Base-by-base conservation (phyloP, 2,329 filamentous ascomycete species). In the Trichoderma guizhouense region DNA sequence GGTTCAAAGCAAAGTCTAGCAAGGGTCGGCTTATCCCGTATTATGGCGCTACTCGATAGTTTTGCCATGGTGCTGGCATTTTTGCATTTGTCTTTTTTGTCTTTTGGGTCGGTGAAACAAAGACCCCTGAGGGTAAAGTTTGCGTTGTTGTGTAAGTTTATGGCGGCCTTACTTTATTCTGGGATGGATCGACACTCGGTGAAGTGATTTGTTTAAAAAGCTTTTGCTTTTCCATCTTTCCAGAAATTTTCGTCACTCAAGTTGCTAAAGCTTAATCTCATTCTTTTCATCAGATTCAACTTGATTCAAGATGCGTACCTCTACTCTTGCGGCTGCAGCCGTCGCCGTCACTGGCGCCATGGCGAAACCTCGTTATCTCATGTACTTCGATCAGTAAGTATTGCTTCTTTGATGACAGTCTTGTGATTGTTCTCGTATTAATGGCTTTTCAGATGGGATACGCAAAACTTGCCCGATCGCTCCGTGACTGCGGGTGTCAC, bases 381-480 rank as follows among this genome's bases (percentile, higher is more conserved):
- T 86, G 79, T 86, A 86, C 74, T 83, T 83, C 75, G 85, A 86
- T 74, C 73, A 86, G 83, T 86, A 76, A 75, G 83, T 76, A 12
- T 7, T 34, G 14, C 9, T 14, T 28, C 7, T 14, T 11, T 26
- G 2, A 5, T 47, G 26, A 18, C 5, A 2, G 4, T 51, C 3
- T 8, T n/a, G 34, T 14, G 14, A 18, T n/a, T 15, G 5, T 9
- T 39, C 9, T 24, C 18, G 15, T 58, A 30, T 28, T 58, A 18
- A 28, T 14, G 15, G 1, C 1, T 21, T 21, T 28, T 1, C 5
- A 86, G 84, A 77, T 86, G 79, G 70, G 84, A 87, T 72, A 81
- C 74, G 1, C 72, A 73, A 3, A 77, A 74, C 14, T 77, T 85
- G 0, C 85, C 81, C 0, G 55, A 77, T 72, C 81, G 78, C 55